These are phyloP conservation scores for Mitragyna speciosa DNA, from an alignment of 257 asterid species.

Conservation along the genomic window DNA sequence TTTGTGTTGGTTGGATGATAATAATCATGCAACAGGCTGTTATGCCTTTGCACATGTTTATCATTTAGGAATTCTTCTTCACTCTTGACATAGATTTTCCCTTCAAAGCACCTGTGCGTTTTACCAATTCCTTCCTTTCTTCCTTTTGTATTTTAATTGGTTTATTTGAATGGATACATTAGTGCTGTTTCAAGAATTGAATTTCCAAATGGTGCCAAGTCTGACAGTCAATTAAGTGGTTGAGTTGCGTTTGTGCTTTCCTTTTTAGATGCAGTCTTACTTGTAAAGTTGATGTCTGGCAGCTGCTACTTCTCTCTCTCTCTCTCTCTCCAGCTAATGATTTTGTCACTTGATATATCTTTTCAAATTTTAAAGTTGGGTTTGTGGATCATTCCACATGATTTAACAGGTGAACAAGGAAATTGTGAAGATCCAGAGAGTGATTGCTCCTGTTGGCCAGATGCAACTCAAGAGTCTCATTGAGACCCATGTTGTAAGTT, in stretches of 20 bases:
- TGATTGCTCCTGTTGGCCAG: conserved; percentile 92
- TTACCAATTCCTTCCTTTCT: no score
- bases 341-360: not conserved
- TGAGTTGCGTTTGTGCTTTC: not conserved
- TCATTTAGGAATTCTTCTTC: no score
- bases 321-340: not conserved
- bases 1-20: no score
- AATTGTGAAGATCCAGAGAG: conserved; percentile 98
- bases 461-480: conserved; percentile 92
- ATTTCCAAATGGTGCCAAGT: not conserved
- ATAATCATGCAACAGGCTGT: no score
- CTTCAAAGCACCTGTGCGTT: no score
- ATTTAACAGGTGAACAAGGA: conserved; percentile 83
- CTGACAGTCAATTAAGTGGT: not conserved
- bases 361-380: not conserved
- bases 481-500: conserved; percentile 91
- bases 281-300: not conserved
- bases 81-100: no score
- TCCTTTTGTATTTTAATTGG: no score
- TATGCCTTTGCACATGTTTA: no score
- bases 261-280: not conserved
- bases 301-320: not conserved
- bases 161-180: not conserved
- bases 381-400: not conserved
- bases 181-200: not conserved